Evolutionary conservation across 129 eudicot species (phyloP).

Genomic region (Heracleum sosnowskyi): DNA sequence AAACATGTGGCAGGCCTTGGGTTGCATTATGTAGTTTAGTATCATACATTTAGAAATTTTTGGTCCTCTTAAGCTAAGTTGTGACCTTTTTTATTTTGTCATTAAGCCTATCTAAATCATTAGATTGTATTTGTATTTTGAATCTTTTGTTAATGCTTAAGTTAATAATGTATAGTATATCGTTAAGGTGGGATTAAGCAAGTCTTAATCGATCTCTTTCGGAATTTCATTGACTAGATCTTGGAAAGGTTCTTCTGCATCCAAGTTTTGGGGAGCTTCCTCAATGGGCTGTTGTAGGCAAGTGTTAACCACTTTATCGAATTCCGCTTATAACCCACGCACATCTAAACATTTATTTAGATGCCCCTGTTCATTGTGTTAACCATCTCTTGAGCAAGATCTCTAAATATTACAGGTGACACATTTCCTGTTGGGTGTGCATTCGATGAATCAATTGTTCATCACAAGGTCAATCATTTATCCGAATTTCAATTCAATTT

Average conservation of each 20-base stretch:
- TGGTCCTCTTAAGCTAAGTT: too few relatives aligned
- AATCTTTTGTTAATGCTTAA: not conserved
- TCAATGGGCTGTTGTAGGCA: conserved; percentile 94
- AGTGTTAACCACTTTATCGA: not conserved
- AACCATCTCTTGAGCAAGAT: conserved; percentile 2
- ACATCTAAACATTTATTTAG: not conserved
- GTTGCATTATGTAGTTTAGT: not conserved
- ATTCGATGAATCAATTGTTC: conserved; percentile 69
- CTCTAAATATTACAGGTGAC: conserved; percentile 29
- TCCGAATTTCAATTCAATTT: not conserved
- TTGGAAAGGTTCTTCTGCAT: conserved; percentile 75
- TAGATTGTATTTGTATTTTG: too few relatives aligned
- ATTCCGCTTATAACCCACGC: not conserved
- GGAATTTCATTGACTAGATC: conserved; percentile 26
- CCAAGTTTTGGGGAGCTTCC: conserved; percentile 85
- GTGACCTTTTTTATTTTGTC: not conserved
- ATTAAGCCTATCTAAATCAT: not conserved
- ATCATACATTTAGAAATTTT: too few relatives aligned
- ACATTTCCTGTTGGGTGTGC: conserved; percentile 94
- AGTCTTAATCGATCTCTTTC: not conserved
- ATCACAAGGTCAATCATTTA: conserved; percentile 52
- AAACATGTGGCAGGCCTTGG: not conserved
- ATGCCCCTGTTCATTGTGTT: not conserved
- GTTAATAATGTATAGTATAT: not conserved
- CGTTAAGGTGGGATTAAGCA: not conserved